These are phyloP conservation scores for Alternaria dauci DNA, from an alignment of 2,329 filamentous ascomycete species.

Conservation along the genomic window DNA sequence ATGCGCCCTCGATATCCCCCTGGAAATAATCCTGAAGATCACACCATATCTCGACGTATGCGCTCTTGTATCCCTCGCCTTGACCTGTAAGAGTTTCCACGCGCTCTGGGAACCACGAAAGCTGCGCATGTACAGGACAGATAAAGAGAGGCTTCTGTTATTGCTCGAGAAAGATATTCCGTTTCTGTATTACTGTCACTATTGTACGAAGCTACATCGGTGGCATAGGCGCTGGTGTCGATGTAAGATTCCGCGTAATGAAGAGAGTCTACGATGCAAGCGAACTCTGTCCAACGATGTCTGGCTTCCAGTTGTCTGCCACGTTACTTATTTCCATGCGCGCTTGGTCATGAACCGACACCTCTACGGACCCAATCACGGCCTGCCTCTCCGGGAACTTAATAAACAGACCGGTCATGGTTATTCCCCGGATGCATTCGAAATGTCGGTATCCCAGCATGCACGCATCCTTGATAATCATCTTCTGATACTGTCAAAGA, in stretches of 20 bases:
- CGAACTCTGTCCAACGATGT: not conserved
- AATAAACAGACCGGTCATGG: not conserved
- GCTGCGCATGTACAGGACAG: conserved; percentile 4
- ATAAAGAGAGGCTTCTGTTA: conserved; percentile 26
- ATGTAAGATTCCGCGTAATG: conserved; percentile 6
- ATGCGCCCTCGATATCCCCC: conserved; percentile 22
- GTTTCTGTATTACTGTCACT: conserved; percentile 27
- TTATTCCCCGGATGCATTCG: not conserved
- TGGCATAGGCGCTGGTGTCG: conserved; percentile 26
- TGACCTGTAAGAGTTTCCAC: conserved; percentile 27
- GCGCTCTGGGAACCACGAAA: conserved; percentile 5
- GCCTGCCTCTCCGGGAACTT: conserved; percentile 18
- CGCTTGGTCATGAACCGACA: conserved; percentile 35
- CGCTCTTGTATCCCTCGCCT: conserved; percentile 21
- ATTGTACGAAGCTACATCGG: conserved; percentile 29
- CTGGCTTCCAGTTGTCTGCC: not conserved
- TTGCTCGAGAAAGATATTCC: conserved; percentile 25
- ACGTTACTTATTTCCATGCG: conserved; percentile 22
- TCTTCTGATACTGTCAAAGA: conserved; percentile 24
- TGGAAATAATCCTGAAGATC: conserved; percentile 28
- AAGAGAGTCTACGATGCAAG: conserved; percentile 17
- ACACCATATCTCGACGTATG: conserved; percentile 19
- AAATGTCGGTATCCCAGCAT: conserved; percentile 10
- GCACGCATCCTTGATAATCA: conserved; percentile 27
- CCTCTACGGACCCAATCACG: conserved; percentile 28